phyloP scores from a whole-genome alignment of 768 basidiomycete species.

The Hericium erinaceus region DNA sequence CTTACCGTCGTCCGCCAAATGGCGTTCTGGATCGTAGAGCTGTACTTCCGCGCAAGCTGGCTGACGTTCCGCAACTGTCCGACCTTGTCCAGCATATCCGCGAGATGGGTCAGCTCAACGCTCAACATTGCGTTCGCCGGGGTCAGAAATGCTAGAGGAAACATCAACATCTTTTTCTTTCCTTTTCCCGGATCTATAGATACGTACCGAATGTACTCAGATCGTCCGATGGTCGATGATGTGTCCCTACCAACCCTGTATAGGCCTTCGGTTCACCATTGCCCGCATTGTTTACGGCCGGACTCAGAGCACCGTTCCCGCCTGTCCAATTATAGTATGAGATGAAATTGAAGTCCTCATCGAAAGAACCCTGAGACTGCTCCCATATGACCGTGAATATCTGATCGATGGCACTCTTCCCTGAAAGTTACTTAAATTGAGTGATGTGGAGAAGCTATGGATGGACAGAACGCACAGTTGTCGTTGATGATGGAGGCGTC shows the following conservation, averaged over 20 bases:
- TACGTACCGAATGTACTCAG: slow-evolving; percentile 51
- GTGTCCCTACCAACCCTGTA: slow-evolving; percentile 69
- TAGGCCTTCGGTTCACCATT: slow-evolving; percentile 71
- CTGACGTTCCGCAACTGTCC: slow-evolving; percentile 43
- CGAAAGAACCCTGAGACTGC: slow-evolving; percentile 66
- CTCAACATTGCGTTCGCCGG: slow-evolving; percentile 80
- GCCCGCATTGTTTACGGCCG: slow-evolving; percentile 55
- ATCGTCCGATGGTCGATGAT: slow-evolving; percentile 72
- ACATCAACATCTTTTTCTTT: background rate
- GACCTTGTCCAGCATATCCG: slow-evolving; percentile 44
- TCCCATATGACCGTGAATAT: slow-evolving; percentile 72
- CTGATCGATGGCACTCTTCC: slow-evolving; percentile 58
- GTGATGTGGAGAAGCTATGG: background rate
- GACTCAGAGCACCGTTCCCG: slow-evolving; percentile 50
- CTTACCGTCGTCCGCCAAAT: slow-evolving; percentile 53
- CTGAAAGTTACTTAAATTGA: slow-evolving; percentile 24
- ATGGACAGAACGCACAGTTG: slow-evolving; percentile 38
- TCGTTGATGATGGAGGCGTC: slow-evolving; percentile 65
- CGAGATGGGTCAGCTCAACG: slow-evolving; percentile 57
- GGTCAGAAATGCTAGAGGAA: slow-evolving; percentile 52
- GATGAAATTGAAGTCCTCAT: slow-evolving; percentile 60
- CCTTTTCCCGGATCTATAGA: background rate
- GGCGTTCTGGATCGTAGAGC: slow-evolving; percentile 45
- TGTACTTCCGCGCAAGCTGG: slow-evolving; percentile 45
- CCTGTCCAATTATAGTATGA: slow-evolving; percentile 84